Evolutionary conservation across 2,329 filamentous ascomycete species (phyloP).

Genomic region (Hymenoscyphus infarciens): DNA sequence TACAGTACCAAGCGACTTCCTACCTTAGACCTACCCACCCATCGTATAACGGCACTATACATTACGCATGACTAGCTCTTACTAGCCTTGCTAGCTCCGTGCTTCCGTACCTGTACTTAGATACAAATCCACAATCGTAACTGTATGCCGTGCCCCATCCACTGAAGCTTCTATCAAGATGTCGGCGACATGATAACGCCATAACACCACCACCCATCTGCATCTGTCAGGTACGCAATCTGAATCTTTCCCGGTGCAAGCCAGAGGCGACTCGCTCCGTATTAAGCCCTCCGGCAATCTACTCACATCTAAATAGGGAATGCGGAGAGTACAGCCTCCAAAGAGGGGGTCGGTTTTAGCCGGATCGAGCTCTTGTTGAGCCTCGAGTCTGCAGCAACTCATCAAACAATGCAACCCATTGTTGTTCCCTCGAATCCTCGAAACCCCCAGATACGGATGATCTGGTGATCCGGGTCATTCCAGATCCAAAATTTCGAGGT

Average conservation of each 20-base stretch:
- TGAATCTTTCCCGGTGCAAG: constrained; percentile 2
- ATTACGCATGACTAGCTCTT: neutral
- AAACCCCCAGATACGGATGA: neutral
- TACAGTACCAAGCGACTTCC: too few relatives aligned
- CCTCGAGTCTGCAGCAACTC: neutral
- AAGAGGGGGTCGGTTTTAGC: neutral
- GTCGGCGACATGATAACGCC: neutral
- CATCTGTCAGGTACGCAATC: constrained; percentile 3
- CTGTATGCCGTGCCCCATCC: neutral
- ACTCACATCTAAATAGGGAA: neutral
- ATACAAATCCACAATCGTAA: neutral
- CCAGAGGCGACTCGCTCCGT: neutral
- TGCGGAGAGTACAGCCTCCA: neutral
- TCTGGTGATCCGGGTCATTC: neutral
- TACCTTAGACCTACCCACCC: too few relatives aligned
- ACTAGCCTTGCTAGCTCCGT: neutral
- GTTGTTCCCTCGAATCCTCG: neutral
- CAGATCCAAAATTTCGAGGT: neutral
- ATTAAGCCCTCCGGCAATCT: neutral
- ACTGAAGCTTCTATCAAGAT: neutral
- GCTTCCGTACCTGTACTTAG: neutral
- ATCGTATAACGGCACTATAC: neutral
- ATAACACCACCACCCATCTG: neutral
- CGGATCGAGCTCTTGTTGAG: neutral
- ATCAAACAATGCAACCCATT: neutral